Percentiles rank a stretch among this genome's conserved stretches.
These are phyloP conservation scores for Venturia nashicola DNA, from an alignment of 2,329 filamentous ascomycete species.

Conservation along the genomic window DNA sequence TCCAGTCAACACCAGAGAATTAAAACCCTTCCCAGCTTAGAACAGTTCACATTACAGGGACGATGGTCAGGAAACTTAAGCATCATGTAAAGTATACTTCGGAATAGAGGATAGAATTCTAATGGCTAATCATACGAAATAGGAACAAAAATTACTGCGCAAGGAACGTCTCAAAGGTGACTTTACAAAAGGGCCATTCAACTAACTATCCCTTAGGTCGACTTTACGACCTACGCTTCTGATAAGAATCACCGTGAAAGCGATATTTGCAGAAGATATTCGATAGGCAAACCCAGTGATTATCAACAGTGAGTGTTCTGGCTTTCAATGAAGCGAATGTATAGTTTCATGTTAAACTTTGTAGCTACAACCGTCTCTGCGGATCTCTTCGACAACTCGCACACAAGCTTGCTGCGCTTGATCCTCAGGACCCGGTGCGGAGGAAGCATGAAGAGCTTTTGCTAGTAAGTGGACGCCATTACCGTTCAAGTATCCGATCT, in stretches of 20 bases:
- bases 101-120: no score
- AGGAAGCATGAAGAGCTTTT: slow-evolving; percentile 76
- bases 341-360: background rate
- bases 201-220: slow-evolving; percentile 20
- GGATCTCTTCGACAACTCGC: slow-evolving; percentile 77
- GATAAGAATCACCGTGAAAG: slow-evolving; percentile 80
- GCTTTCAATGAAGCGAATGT: slow-evolving; percentile 47
- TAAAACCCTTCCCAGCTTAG: background rate
- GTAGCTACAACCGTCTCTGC: slow-evolving; percentile 28
- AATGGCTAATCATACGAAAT: no score
- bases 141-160: slow-evolving; percentile 78
- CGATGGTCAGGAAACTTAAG: slow-evolving; percentile 78
- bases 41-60: background rate
- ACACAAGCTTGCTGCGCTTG: slow-evolving; percentile 71
- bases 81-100: slow-evolving; percentile 43
- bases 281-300: slow-evolving; percentile 79
- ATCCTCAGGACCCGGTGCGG: slow-evolving; percentile 65
- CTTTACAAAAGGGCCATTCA: background rate
- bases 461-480: slow-evolving; percentile 39
- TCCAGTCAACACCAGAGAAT: background rate
- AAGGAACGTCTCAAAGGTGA: slow-evolving; percentile 44
- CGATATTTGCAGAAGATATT: slow-evolving; percentile 69
- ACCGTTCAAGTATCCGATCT: background rate
- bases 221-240: slow-evolving; percentile 88
- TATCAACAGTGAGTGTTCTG: slow-evolving; percentile 43